Conservation (phyloP, 345 rosid genomes). For the Trapa bicornis region DNA sequence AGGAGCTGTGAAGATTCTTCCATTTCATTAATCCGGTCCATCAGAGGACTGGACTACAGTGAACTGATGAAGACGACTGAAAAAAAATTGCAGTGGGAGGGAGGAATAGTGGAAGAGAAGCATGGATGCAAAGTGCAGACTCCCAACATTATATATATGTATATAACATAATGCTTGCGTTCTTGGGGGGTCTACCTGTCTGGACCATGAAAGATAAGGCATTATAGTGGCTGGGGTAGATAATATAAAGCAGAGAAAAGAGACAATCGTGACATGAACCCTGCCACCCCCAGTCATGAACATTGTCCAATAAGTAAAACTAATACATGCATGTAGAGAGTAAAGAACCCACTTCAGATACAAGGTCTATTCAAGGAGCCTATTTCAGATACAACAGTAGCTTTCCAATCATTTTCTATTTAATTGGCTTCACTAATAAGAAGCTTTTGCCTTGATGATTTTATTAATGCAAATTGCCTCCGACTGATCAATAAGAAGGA, state of each 20-base stretch:
- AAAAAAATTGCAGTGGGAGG: background rate
- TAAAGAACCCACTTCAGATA: background rate
- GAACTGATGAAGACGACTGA: conserved; percentile 2
- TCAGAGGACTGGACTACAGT: background rate
- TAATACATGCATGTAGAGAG: background rate
- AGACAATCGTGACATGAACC: conserved; percentile 26
- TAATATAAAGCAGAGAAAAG: conserved; percentile 16
- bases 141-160: conserved; percentile 7
- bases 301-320: no score
- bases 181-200: background rate
- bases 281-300: conserved; percentile 37
- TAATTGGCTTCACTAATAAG: background rate
- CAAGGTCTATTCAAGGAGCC: background rate
- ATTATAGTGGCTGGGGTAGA: background rate
- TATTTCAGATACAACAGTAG: background rate
- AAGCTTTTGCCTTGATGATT: background rate
- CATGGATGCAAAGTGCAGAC: background rate
- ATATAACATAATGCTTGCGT: conserved; percentile 8
- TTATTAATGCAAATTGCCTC: background rate
- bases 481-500: background rate
- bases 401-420: no score
- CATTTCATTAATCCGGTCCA: conserved; percentile 18
- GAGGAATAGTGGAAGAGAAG: background rate
- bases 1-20: conserved; percentile 50
- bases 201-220: background rate